Evolutionary conservation across 495 filamentous ascomycete species (phyloP), one percentile per base, ranked within the genome.

Genomic region (Amphirosellinia nigrospora): DNA sequence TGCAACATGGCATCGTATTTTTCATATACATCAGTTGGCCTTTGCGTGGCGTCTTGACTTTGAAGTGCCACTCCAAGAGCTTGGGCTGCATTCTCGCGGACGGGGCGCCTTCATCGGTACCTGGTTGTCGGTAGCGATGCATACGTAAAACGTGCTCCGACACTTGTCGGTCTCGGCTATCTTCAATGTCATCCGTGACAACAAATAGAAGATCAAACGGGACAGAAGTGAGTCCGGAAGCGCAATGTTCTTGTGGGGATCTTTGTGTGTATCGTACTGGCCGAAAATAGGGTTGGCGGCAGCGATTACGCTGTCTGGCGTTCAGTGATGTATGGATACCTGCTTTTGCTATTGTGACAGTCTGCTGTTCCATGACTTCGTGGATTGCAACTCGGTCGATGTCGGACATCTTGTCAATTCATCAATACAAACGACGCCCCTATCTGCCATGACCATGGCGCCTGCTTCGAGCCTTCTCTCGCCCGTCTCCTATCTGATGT

Each of bases 291-390:
- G 96, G 79, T 99, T 99, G 70, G 96, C 96, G 4, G 96, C 96
- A 32, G 96, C 96, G 73, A 99, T 89, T 68, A 99, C 96, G 84
- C 92, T 96, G 83, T 50, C 96, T 90, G 39, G 96, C 96, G 74
- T 99, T 99, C 67, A 99, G 88, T 26, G 94, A 97, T 7, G 96
- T 99, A 81, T 99, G 96, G 59, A 99, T 99, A 72, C 96, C 96
- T 5, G 96, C 96, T 82, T 99, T 99, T 34, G 96, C 96, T 75
- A 99, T 98, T 34, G 96, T 99, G 69, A 99, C 96, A 0, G 96
- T 99, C 79, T 99, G 96, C 83, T 99, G 96, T 81, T 99, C 96
- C 96, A 99, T 99, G 66, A 99, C 96, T 93, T 99, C 96, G 87
- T 99, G 96, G 74, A 99, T 99, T 56, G 96, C 96, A 26, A 99